These are phyloP conservation scores for Fremontodendron californicum DNA, from an alignment of 345 rosid species.

Conservation along the genomic window DNA sequence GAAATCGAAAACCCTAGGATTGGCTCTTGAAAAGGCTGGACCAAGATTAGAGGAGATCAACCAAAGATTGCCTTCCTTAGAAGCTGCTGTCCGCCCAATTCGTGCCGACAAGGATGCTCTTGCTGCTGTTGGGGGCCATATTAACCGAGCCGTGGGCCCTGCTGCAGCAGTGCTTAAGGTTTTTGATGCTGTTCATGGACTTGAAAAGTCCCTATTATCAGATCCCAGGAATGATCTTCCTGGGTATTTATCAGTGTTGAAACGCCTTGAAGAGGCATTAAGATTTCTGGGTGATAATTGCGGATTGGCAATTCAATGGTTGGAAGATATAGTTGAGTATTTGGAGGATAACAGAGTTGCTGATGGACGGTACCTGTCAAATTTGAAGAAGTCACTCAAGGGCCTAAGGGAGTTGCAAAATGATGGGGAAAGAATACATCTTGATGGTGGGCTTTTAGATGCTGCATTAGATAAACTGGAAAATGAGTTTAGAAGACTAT, in stretches of 20 bases:
- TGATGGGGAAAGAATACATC: conserved; percentile 34
- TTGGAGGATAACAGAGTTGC: conserved; percentile 84
- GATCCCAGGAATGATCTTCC: conserved; percentile 82
- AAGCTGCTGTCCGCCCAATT: conserved; percentile 85
- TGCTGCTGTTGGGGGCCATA: conserved; percentile 77
- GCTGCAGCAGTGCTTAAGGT: conserved; percentile 99
- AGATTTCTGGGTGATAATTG: conserved; percentile 90
- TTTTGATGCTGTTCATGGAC: conserved; percentile 95
- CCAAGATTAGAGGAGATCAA: conserved; percentile 80
- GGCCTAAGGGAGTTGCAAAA: conserved; percentile 59
- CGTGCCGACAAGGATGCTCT: conserved; percentile 91
- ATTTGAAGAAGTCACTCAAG: conserved; percentile 62
- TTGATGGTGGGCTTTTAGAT: conserved; percentile 83
- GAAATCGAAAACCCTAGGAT: conserved; percentile 65
- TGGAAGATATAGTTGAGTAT: conserved; percentile 97
- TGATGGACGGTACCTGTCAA: conserved; percentile 62
- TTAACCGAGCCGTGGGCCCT: conserved; percentile 97
- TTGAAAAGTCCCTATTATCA: conserved; percentile 80
- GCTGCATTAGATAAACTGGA: conserved; percentile 88
- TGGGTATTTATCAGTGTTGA: conserved; percentile 74
- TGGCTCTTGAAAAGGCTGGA: conserved; percentile 57
- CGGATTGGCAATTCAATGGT: conserved; percentile 96
- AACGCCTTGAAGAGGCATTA: conserved; percentile 89
- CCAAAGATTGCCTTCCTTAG: conserved; percentile 68
- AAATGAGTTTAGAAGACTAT: conserved; percentile 63